Base-by-base conservation (phyloP, 768 basidiomycete genomes). In the Russula griseocarnosa region DNA sequence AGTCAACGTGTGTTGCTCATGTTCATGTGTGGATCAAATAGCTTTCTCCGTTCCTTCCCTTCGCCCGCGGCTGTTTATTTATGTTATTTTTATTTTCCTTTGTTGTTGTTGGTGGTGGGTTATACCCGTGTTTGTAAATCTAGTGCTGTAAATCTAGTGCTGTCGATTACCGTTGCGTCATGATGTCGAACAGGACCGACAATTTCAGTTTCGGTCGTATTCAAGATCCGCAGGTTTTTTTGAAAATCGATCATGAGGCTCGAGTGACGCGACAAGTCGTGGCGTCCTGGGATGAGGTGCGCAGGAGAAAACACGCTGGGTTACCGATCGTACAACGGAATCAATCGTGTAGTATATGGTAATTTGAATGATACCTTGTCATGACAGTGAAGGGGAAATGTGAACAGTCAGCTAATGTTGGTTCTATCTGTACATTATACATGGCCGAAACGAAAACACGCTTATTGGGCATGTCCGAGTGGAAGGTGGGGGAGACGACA, bases 381-480 rank as follows among this genome's bases (percentile, higher is more conserved):
- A 54, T 34, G 22, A 47, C 18, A 32, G 42, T 1, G 16, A 34
- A 36, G 11, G 49, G 20, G 34, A 67, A n/a, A 66, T 57, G 26
- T 18, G 5, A 28, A 24, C n/a, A 3, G 53, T 59, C 57, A 59
- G 52, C 24, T 59, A 63, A 47, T 44, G 57, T 59, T 55, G 46
- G 22, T 49, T 54, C 62, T 59, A 64, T 64, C 52, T 24, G 26
- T 64, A 64, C 63, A 64, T 60, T 47, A 54, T 64, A 64, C 63
- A 64, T 2, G 53, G 28, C 26, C 50, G 46, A 38, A 7, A 40
- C 11, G 36, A 49, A 34, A 50, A 38, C 22, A 60, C 36, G 22
- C 36, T 13, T 32, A 5, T 9, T 44, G 30, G 32, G 47, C 40
- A 56, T 57, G 64, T 61, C 59, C 54, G 22, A 49, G 56, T 38